phyloP scores from a whole-genome alignment of 805 yeast species.

The Metschnikowia corniflorae region DNA sequence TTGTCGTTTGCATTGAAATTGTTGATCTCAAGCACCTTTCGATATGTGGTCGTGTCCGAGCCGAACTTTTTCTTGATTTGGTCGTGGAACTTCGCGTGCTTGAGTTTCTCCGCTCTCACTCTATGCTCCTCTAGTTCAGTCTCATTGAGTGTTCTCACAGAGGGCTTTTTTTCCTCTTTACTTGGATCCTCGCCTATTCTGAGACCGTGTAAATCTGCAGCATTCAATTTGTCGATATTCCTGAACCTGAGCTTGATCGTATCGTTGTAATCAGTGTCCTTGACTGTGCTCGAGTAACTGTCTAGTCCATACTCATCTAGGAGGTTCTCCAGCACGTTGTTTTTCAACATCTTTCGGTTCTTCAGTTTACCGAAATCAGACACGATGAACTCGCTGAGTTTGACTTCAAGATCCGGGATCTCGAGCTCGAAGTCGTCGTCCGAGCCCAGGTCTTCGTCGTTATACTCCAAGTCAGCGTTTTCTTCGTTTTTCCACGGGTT shows the following conservation, averaged over 20 bases:
- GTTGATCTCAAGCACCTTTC: constrained; percentile 34
- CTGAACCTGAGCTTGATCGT: constrained; percentile 16
- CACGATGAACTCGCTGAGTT: constrained; percentile 18
- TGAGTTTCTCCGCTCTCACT: constrained; percentile 22
- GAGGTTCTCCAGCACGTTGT: constrained; percentile 29
- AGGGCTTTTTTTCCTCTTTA: constrained; percentile 1
- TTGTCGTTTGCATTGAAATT: constrained; percentile 26
- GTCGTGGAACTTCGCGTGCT: constrained; percentile 26
- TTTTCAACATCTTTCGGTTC: constrained; percentile 29
- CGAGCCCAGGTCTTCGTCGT: not conserved
- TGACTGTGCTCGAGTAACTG: constrained; percentile 28
- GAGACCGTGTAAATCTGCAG: constrained; percentile 33
- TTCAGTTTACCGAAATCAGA: constrained; percentile 17
- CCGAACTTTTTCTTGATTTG: constrained; percentile 30
- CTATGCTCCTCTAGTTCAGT: constrained; percentile 28
- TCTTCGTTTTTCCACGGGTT: constrained; percentile 3
- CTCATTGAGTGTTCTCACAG: constrained; percentile 21
- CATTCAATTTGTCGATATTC: constrained; percentile 23
- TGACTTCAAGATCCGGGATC: constrained; percentile 16
- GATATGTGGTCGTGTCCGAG: not conserved
- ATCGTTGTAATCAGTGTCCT: constrained; percentile 28
- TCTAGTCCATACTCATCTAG: constrained; percentile 39
- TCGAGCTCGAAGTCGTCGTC: constrained; percentile 11
- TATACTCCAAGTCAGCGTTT: constrained; percentile 4
- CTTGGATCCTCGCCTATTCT: constrained; percentile 26